Evolutionary conservation across 495 filamentous ascomycete genomes (phyloP), one percentile per base, ranked within the genome.

Genomic region (Podospora fimiseda): DNA sequence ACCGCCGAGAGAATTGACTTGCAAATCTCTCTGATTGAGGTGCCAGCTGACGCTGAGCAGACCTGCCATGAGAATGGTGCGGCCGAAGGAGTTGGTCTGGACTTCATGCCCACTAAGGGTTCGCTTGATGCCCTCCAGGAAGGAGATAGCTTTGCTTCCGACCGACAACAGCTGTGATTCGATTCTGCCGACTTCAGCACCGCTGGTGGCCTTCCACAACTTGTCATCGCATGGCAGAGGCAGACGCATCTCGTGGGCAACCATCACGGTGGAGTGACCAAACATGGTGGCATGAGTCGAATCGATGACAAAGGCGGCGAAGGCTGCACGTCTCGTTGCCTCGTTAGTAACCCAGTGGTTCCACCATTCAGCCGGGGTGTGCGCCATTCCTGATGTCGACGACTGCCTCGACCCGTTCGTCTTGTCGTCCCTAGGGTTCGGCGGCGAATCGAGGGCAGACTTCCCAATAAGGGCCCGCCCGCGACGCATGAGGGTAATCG

Each of bases 251-350:
- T 98, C 93, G 65, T 96, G 90, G 2, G 93, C 90, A 13, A 95
- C 90, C 90, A 97, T 95, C 24, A 93, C 91, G 2, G 90, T 92
- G 15, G 90, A 91, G 67, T 98, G 93, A 0, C 93, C 93, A 69
- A 97, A 98, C 88, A 98, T 96, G 39, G 89, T 96, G 2, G 92
- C 90, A 70, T 98, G 93, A 5, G 89, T 94, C 2, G 91, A 94
- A 66, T 98, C 93, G 48, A 96, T 83, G 19, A 98, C 85, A 67
- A 96, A 98, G 2, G 93, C 93, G 14, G 86, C 92, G 74, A 96
- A 98, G 0, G 92, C 93, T 3, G 86, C 89, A 38, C 93, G 82
- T 30, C 90, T 79, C 2, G 90, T 96, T 14, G 91, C 86, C 65
- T 98, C 93, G 38, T 89, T 89, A 5, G 89, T 91, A 63, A 96